These are phyloP conservation scores for Rossbeevera mucosa DNA, from an alignment of 768 basidiomycete species.

Conservation along the genomic window DNA sequence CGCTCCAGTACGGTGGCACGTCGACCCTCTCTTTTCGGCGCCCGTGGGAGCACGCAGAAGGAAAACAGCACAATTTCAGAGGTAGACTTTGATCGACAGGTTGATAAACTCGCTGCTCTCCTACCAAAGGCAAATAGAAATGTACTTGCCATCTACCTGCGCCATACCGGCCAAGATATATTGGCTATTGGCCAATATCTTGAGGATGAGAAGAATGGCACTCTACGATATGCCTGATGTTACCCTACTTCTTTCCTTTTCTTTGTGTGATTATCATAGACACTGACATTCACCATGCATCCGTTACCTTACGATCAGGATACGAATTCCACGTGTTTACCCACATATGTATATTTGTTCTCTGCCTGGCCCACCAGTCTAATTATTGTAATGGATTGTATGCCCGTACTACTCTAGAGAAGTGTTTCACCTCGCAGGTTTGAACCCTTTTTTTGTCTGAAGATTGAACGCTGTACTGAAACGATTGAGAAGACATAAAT, in stretches of 20 bases:
- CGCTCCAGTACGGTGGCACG: constrained; percentile 30
- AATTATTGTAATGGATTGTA: constrained; percentile 12
- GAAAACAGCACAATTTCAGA: constrained; percentile 8
- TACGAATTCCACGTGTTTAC: constrained; percentile 3
- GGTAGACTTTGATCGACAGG: constrained; percentile 58
- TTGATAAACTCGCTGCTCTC: constrained; percentile 66
- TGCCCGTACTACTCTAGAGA: neutral
- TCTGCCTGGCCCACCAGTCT: constrained; percentile 11
- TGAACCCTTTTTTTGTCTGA: constrained; percentile 43
- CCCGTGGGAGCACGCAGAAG: constrained; percentile 16
- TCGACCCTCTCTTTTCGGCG: constrained; percentile 28
- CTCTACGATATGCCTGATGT: constrained; percentile 38
- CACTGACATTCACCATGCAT: constrained; percentile 9
- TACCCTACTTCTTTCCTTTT: constrained; percentile 1
- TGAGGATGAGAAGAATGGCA: constrained; percentile 78
- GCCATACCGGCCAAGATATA: constrained; percentile 72
- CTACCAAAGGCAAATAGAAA: constrained; percentile 68
- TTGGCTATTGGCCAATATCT: constrained; percentile 84
- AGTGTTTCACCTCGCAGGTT: constrained; percentile 34
- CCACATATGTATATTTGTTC: constrained; percentile 21
- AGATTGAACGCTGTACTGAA: constrained; percentile 40
- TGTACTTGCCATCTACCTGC: constrained; percentile 67
- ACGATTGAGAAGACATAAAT: neutral
- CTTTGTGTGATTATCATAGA: constrained; percentile 7
- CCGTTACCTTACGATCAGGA: constrained; percentile 11